Percentiles rank a stretch among this genome's conserved stretches.
These are phyloP conservation scores for Kodamaea alishanica DNA, from an alignment of 1,139 yeast genomes.

Conservation along the genomic window DNA sequence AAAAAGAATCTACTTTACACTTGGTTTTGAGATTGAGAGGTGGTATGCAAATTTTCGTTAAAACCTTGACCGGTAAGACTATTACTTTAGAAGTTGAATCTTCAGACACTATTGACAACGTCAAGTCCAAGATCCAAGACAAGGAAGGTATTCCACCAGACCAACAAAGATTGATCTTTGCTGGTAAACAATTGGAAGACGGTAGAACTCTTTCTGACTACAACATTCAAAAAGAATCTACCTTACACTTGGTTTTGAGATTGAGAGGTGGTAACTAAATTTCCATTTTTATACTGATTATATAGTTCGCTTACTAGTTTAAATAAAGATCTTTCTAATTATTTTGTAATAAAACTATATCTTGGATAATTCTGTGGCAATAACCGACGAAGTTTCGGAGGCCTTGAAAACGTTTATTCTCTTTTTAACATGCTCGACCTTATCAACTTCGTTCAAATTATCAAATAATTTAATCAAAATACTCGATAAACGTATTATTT, in stretches of 20 bases:
- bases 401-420: slow-evolving; percentile 2
- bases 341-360: not conserved
- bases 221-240: slow-evolving; percentile 94
- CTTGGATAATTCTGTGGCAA: slow-evolving; percentile 25
- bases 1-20: slow-evolving; percentile 55
- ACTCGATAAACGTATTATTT: slow-evolving; percentile 33
- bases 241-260: slow-evolving; percentile 82
- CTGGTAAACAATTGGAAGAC: slow-evolving; percentile 92
- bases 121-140: slow-evolving; percentile 90
- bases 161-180: slow-evolving; percentile 90
- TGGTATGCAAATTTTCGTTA: slow-evolving; percentile 51
- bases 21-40: slow-evolving; percentile 31
- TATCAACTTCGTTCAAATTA: slow-evolving; percentile 29
- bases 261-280: slow-evolving; percentile 89
- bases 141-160: slow-evolving; percentile 95
- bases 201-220: slow-evolving; percentile 91
- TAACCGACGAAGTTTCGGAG: slow-evolving; percentile 29
- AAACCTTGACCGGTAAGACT: slow-evolving; percentile 86
- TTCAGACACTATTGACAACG: slow-evolving; percentile 91
- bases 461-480: slow-evolving; percentile 17
- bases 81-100: slow-evolving; percentile 94
- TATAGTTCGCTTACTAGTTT: not conserved
- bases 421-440: slow-evolving; percentile 8
- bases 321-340: not conserved
- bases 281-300: slow-evolving; percentile 24